Evolutionary conservation across 805 yeast species (phyloP).

Genomic region (Ascoidea asiatica): DNA sequence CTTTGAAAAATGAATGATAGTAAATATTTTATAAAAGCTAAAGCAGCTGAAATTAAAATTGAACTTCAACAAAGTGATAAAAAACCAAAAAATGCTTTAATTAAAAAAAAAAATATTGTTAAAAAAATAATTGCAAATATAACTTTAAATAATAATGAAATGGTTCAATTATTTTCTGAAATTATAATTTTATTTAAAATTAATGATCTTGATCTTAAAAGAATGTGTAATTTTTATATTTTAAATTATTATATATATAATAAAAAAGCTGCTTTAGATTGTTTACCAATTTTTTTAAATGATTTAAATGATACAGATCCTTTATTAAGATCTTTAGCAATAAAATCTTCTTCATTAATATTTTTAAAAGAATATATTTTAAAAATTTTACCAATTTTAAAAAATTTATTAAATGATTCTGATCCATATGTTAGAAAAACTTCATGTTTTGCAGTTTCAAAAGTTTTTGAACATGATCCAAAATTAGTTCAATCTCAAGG

Average conservation of each 20-base stretch:
- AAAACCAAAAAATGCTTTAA: constrained; percentile 21
- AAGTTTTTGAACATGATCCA: constrained; percentile 45
- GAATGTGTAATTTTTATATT: constrained; percentile 57
- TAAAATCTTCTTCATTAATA: constrained; percentile 51
- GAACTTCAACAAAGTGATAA: constrained; percentile 22
- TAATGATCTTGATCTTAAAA: constrained; percentile 57
- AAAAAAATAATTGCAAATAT: constrained; percentile 73
- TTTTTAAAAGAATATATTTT: constrained; percentile 32
- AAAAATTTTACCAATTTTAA: constrained; percentile 22
- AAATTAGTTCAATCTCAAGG: constrained; percentile 26
- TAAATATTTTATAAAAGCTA: constrained; percentile 11
- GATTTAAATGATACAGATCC: constrained; percentile 40
- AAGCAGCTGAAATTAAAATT: constrained; percentile 17
- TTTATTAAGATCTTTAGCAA: constrained; percentile 40
- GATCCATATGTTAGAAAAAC: constrained; percentile 54
- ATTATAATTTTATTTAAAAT: constrained; percentile 37
- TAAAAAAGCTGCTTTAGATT: constrained; percentile 40
- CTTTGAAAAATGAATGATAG: constrained; percentile 10
- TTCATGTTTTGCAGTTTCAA: constrained; percentile 58
- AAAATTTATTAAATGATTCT: constrained; percentile 23
- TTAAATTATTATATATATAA: constrained; percentile 44
- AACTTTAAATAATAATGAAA: constrained; percentile 70
- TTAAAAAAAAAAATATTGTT: constrained; percentile 34
- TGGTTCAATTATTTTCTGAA: constrained; percentile 54
- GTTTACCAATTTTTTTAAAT: constrained; percentile 37